These are phyloP conservation scores for Chlorella sp. DNA, from an alignment of 139 green algal genomes.

Conservation along the genomic window DNA sequence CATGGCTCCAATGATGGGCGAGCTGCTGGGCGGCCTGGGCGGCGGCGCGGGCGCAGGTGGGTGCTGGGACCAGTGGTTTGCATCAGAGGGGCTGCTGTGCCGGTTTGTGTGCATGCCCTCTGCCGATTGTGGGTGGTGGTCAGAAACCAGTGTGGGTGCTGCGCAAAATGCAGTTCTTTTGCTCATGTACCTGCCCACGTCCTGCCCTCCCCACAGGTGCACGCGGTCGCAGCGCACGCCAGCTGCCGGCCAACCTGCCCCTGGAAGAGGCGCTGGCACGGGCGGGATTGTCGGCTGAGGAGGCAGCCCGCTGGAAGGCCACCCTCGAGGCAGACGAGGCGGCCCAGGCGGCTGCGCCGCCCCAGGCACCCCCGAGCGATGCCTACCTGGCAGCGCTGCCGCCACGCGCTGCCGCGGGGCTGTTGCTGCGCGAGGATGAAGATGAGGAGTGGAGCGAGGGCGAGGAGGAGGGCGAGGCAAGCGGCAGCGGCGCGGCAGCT, in stretches of 20 bases:
- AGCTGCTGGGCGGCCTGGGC: conserved; percentile 22
- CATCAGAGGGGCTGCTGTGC: neutral
- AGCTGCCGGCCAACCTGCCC: neutral
- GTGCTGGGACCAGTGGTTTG: neutral
- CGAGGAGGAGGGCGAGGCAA: neutral
- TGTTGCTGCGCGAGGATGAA: conserved; percentile 8
- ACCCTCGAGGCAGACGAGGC: neutral
- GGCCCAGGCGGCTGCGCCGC: neutral
- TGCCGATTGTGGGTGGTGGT: neutral
- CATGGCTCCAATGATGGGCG: conserved; percentile 28
- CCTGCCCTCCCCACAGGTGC: neutral
- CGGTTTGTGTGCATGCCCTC: too few species aligned
- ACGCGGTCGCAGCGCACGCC: neutral
- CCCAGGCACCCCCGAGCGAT: conserved; percentile 4
- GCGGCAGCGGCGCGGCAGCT: too few species aligned
- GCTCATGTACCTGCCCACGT: neutral
- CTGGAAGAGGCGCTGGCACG: neutral
- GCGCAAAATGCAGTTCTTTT: neutral
- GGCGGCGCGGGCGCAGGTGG: neutral
- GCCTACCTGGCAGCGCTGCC: conserved; percentile 32
- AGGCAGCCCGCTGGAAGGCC: conserved; percentile 19
- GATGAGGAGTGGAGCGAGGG: neutral
- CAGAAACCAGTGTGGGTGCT: too few species aligned
- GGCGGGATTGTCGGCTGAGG: conserved; percentile 12
- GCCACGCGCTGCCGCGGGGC: neutral